Percentiles rank a stretch among this genome's conserved stretches.
phyloP scores from a whole-genome alignment of 2,329 filamentous ascomycete species.

The Pseudogymnoascus pannorum region DNA sequence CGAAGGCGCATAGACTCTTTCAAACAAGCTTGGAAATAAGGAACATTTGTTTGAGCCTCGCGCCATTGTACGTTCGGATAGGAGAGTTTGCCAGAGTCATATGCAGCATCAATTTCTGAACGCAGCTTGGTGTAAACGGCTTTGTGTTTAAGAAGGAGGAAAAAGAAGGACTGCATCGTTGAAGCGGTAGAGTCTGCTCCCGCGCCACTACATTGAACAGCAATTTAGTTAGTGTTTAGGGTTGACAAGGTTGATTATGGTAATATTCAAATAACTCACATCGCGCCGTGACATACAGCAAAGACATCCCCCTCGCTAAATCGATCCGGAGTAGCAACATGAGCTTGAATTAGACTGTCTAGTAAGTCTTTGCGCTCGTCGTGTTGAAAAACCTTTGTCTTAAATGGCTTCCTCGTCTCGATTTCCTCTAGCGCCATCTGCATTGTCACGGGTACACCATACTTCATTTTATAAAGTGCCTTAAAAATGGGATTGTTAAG shows the following conservation, averaged over 20 bases:
- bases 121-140: constrained; percentile 29
- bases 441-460: constrained; percentile 41
- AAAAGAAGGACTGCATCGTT: constrained; percentile 41
- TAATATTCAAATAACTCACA: constrained; percentile 32
- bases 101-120: not conserved
- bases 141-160: constrained; percentile 39
- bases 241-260: not conserved
- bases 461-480: constrained; percentile 36
- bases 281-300: constrained; percentile 49
- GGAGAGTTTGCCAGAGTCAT: not conserved
- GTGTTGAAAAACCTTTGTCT: constrained; percentile 30
- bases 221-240: not conserved
- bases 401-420: constrained; percentile 38
- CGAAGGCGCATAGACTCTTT: constrained; percentile 41
- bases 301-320: constrained; percentile 48
- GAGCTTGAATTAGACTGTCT: constrained; percentile 44
- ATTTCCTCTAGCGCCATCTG: constrained; percentile 46
- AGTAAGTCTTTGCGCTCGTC: constrained; percentile 43
- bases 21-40: constrained; percentile 41
- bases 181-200: constrained; percentile 55
- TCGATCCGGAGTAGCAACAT: constrained; percentile 40
- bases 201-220: constrained; percentile 38
- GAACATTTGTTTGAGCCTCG: constrained; percentile 25
- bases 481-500: constrained; percentile 43
- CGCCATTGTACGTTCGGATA: not conserved